phyloP scores from a whole-genome alignment of 108 stramenopile genomes.

The Fistulifera solaris region DNA sequence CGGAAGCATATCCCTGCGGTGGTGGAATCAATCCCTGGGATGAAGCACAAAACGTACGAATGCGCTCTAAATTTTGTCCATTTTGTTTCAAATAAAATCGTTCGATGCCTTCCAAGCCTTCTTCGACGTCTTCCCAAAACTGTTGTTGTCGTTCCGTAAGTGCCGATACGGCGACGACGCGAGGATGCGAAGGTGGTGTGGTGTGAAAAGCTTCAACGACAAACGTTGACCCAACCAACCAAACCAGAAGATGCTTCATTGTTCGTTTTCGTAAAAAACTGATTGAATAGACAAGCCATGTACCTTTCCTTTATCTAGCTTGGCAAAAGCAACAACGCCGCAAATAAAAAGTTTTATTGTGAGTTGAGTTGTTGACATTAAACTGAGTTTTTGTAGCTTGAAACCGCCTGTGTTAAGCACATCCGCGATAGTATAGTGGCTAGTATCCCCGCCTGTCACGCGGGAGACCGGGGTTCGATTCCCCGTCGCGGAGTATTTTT shows the following conservation, averaged over 20 bases:
- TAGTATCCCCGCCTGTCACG: conserved; percentile 98
- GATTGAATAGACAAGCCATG: no score
- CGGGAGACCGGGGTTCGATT: conserved; percentile 97
- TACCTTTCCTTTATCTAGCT: no score
- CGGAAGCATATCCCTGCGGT: conserved; percentile 32
- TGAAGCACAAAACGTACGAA: conserved; percentile 48
- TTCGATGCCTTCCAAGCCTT: conserved; percentile 63
- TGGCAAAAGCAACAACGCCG: no score
- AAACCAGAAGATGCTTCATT: no score
- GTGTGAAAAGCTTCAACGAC: no score
- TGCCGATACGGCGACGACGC: no score
- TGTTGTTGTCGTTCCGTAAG: conserved; percentile 71
- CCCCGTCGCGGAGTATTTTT: conserved; percentile 68
- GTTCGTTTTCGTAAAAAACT: no score
- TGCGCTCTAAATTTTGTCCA: conserved; percentile 52
- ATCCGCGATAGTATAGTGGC: conserved; percentile 90
- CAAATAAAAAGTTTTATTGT: no score
- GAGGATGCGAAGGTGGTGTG: no score
- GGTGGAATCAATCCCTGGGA: conserved; percentile 46
- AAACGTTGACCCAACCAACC: no score
- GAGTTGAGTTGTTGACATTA: no score
- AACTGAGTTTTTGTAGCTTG: no score
- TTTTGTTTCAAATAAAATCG: conserved; percentile 40
- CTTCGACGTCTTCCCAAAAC: conserved; percentile 82
- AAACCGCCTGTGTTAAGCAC: neutral